These are phyloP conservation scores for Puccinellia tenuiflora DNA, from an alignment of 176 grass and related monocot genomes.

Conservation along the genomic window DNA sequence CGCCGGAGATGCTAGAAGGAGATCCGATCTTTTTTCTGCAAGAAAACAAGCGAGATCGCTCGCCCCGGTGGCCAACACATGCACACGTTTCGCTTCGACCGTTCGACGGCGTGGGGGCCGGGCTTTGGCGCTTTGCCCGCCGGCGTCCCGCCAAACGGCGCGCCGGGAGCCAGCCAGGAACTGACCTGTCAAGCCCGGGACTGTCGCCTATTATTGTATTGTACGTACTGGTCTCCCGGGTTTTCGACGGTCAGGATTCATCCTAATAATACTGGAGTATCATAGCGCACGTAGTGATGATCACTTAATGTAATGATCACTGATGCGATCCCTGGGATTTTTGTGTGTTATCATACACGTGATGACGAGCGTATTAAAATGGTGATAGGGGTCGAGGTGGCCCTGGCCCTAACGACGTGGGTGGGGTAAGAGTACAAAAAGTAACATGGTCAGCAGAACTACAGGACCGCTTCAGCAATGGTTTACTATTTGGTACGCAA, in stretches of 20 bases:
- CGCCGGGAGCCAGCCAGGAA: background rate
- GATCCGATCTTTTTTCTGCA: background rate
- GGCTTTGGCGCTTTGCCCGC: background rate
- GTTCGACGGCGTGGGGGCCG: background rate
- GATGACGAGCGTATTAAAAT: background rate
- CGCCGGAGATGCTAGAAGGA: background rate
- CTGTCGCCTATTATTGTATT: background rate
- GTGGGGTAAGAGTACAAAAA: background rate
- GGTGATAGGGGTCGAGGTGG: background rate
- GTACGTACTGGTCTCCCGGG: too few relatives aligned
- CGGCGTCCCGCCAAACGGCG: conserved; percentile 31
- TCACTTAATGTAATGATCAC: background rate
- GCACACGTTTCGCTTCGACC: background rate
- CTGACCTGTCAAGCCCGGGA: conserved; percentile 9
- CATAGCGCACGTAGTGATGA: too few relatives aligned
- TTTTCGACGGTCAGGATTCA: conserved; percentile 2
- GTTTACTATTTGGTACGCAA: too few relatives aligned
- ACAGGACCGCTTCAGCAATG: too few relatives aligned
- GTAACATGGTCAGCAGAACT: background rate
- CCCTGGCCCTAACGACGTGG: background rate
- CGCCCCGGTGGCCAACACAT: background rate
- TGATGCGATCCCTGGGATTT: background rate
- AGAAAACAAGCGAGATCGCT: background rate
- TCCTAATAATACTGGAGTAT: background rate
- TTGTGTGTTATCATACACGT: background rate